These are phyloP conservation scores for Ustilago bromivora DNA, from an alignment of 1,284 basidiomycete genomes.

Conservation along the genomic window DNA sequence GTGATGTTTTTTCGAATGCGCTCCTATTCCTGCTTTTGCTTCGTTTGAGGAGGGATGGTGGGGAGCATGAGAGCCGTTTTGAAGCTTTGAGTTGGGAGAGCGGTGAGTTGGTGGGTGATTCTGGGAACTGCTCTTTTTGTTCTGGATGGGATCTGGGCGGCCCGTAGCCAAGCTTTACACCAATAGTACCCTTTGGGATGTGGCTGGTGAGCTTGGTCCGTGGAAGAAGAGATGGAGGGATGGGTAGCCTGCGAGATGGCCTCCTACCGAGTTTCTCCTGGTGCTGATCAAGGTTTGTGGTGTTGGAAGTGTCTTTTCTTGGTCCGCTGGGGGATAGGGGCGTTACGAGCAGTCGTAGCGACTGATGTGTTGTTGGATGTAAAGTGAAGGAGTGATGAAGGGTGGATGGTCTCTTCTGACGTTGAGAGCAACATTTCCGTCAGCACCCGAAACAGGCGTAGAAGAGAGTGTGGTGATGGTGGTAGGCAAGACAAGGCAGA, in stretches of 20 bases:
- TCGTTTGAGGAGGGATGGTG: not conserved
- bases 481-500: not conserved
- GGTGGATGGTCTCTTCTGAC: not conserved
- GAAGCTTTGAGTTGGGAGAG: slow-evolving; percentile 9
- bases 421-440: not conserved
- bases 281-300: not conserved
- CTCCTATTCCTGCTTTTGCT: slow-evolving; percentile 4
- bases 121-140: slow-evolving; percentile 7
- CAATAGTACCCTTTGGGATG: not conserved
- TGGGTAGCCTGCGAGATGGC: slow-evolving; percentile 16
- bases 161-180: slow-evolving; percentile 3
- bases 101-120: slow-evolving; percentile 15
- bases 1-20: not conserved
- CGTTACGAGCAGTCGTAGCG: slow-evolving; percentile 5
- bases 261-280: not conserved
- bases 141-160: not conserved
- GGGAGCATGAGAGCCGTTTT: not conserved
- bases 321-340: not conserved
- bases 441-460: not conserved
- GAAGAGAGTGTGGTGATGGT: not conserved
- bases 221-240: not conserved
- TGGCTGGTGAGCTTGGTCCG: not conserved
- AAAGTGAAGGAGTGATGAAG: not conserved
- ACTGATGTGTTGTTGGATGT: not conserved
- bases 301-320: not conserved